phyloP scores from a whole-genome alignment of 169 alveolate genomes.

The Babesia divergens region DNA sequence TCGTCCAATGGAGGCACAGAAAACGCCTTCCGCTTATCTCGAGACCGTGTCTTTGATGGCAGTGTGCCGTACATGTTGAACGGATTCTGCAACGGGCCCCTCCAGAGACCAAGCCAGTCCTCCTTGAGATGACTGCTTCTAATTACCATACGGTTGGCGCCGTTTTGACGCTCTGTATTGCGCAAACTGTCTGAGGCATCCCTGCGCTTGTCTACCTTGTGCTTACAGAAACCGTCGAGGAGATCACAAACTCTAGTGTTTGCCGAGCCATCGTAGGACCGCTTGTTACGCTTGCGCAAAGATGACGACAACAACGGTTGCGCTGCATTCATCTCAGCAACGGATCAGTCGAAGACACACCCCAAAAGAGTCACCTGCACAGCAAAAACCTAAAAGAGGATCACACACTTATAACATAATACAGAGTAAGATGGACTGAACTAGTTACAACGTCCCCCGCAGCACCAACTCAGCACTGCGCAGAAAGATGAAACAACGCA shows the following conservation, averaged over 20 bases:
- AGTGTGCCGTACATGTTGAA: conserved; percentile 54
- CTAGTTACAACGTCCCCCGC: too few species aligned
- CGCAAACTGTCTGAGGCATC: neutral
- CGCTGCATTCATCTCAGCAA: conserved; percentile 14
- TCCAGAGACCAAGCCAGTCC: conserved; percentile 29
- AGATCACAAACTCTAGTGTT: neutral
- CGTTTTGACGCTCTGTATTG: neutral
- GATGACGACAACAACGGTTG: neutral
- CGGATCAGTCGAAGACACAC: neutral
- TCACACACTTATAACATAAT: too few species aligned
- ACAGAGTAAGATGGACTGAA: too few species aligned
- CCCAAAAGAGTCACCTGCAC: too few species aligned
- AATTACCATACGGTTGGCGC: conserved; percentile 5
- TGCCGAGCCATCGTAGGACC: neutral
- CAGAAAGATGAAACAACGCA: too few species aligned
- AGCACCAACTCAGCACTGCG: too few species aligned
- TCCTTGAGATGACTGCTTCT: neutral
- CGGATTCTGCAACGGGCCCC: conserved; percentile 41
- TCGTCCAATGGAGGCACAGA: conserved; percentile 53
- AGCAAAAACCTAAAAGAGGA: too few species aligned
- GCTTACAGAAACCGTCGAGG: conserved; percentile 3
- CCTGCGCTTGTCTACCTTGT: neutral
- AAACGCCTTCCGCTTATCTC: conserved; percentile 40
- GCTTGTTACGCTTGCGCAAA: neutral
- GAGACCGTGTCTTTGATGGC: conserved; percentile 13